phyloP scores from a whole-genome alignment of 805 yeast species.

The Cyberlindnera amylophila region DNA sequence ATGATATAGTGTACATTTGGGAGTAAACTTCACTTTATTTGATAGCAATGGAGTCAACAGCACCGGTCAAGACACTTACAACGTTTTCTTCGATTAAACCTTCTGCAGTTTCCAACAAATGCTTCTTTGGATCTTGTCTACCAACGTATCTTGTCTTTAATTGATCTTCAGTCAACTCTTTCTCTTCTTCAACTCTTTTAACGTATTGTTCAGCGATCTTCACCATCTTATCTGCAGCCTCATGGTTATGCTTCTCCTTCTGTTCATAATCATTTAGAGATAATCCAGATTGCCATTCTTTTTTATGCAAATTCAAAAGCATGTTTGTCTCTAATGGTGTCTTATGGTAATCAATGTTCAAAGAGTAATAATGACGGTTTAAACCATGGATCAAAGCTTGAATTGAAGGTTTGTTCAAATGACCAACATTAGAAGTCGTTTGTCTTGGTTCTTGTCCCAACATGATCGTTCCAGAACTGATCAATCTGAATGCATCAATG shows the following conservation, averaged over 20 bases:
- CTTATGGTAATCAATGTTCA: conserved; percentile 91
- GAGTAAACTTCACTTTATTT: too few species aligned
- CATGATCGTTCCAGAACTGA: conserved; percentile 83
- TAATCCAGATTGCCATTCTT: conserved; percentile 93
- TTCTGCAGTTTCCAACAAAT: conserved; percentile 85
- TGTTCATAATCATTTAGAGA: conserved; percentile 71
- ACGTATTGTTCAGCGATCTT: conserved; percentile 88
- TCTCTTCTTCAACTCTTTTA: conserved; percentile 87
- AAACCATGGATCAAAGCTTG: conserved; percentile 96
- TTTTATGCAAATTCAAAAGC: conserved; percentile 91
- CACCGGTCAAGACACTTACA: conserved; percentile 80
- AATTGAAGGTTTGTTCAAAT: conserved; percentile 91
- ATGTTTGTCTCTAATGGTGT: conserved; percentile 89
- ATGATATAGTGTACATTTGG: not conserved
- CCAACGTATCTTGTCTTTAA: conserved; percentile 96
- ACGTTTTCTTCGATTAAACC: conserved; percentile 84
- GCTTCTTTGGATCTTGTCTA: conserved; percentile 98
- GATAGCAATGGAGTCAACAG: conserved; percentile 86
- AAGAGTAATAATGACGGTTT: conserved; percentile 93
- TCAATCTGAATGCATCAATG: conserved; percentile 95
- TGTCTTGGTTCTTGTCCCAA: conserved; percentile 98
- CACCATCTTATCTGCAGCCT: conserved; percentile 73
- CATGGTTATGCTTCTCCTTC: conserved; percentile 72
- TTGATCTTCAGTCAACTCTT: conserved; percentile 81
- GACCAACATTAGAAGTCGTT: conserved; percentile 93